Base-by-base conservation (phyloP, 139 green algal species). In the Chlorella sp. region DNA sequence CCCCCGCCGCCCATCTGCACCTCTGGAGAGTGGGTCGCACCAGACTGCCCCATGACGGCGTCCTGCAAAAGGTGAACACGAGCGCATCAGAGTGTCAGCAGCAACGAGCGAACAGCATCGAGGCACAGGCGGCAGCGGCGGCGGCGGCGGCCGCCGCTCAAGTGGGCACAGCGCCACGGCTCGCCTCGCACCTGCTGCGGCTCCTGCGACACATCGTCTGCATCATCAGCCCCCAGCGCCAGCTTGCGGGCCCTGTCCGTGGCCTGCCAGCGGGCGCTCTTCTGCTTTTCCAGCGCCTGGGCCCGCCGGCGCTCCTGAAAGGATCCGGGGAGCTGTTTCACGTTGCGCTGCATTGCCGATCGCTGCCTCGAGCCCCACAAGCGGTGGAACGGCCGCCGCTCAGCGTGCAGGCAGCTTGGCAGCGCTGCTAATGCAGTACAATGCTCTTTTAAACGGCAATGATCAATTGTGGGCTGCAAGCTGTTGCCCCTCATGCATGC, bases 281-380 rank as follows among this genome's bases (percentile, higher is more conserved):
- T 81, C 64, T 94, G 91, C 73, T 80, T 69, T 24, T 90, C 85
- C 0, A 94, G 84, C 0, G 89, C 89, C 28, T 84, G 74, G 1
- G 73, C 67, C 16, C 91, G 81, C 30, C 91, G 85, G 30, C 81
- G 87, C 79, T 94, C 82, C 69, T 93, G 90, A 38, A 76, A 90
- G 8, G 62, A 75, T 4, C 19, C 11, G 24, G 44, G 34, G 11
- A 80, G 68, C 36, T n/a, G 80, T 34, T 84, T 77, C 28, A 82
- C 76, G 48, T 19, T 51, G 24, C 76, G 36, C 9, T 82, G 54
- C 54, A 80, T 80, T 16, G 28, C 43, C 67, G 51, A 60, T 60
- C 51, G 51, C 51, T 20, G 51, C 13, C 16, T 24, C 24, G 51
- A 16, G 22, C 13, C 9, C 9, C 51, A 16, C 16, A 20, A 60